Evolutionary conservation across 2,329 filamentous ascomycete genomes (phyloP).

Genomic region (Alternaria tenuissima): DNA sequence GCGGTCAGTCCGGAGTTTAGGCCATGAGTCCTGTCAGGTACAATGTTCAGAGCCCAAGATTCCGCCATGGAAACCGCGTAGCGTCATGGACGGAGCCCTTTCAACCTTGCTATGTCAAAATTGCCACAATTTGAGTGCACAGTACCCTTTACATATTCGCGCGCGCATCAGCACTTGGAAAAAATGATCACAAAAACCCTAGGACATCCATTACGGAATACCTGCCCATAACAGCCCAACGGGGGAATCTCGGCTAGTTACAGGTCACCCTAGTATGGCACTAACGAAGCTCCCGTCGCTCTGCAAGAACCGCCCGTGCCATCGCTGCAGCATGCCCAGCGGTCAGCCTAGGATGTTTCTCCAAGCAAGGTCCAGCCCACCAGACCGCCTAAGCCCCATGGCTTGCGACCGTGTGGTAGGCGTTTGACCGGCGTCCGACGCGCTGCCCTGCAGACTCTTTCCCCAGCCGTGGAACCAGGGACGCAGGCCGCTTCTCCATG

Average conservation of each 20-base stretch:
- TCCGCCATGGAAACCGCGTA: neutral
- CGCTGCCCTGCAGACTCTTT: constrained; percentile 38
- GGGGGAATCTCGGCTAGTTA: constrained; percentile 38
- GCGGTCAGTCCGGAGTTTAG: constrained; percentile 23
- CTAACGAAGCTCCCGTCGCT: constrained; percentile 34
- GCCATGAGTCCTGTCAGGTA: constrained; percentile 7
- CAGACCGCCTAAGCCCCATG: constrained; percentile 36
- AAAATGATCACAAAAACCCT: constrained; percentile 13
- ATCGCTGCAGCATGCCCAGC: constrained; percentile 36
- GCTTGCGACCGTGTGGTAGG: constrained; percentile 37
- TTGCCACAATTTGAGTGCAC: constrained; percentile 1
- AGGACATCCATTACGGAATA: constrained; percentile 24
- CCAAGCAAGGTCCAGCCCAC: constrained; percentile 36
- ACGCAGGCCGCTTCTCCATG: constrained; percentile 33
- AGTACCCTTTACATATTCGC: constrained; percentile 11
- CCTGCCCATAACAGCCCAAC: constrained; percentile 37
- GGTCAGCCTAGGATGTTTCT: constrained; percentile 30
- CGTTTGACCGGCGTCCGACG: constrained; percentile 37
- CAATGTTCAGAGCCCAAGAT: constrained; percentile 3
- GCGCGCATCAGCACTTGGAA: constrained; percentile 8
- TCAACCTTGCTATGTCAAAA: constrained; percentile 4
- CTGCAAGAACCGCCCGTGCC: constrained; percentile 35
- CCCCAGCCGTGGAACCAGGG: constrained; percentile 36
- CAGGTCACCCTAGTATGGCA: constrained; percentile 23
- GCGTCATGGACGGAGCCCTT: neutral